These are phyloP conservation scores for Aristolochia fimbriata DNA, from an alignment of 164 flowering plant species.

Conservation along the genomic window DNA sequence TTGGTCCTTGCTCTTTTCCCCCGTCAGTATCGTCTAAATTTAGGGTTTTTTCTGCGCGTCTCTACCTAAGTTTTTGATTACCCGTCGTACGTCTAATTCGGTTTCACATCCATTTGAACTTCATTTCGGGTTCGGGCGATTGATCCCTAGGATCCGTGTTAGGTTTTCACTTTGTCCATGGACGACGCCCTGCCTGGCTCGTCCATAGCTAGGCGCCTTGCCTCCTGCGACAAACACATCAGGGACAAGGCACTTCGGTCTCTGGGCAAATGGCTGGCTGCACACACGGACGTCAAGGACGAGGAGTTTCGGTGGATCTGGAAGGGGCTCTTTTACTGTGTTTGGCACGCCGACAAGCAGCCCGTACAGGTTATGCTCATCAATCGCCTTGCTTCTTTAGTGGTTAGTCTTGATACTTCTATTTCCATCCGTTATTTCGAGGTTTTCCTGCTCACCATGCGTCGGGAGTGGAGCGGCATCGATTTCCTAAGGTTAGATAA, in stretches of 20 bases:
- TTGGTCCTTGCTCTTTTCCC: too few relatives aligned
- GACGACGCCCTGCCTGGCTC: constrained; percentile 9
- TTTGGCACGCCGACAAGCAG: constrained; percentile 29
- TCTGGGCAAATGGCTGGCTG: constrained; percentile 48
- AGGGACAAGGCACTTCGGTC: constrained; percentile 39
- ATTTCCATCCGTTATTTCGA: constrained; percentile 48
- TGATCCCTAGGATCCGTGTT: background rate
- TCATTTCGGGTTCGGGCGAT: background rate
- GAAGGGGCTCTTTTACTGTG: constrained; percentile 86
- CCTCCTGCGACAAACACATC: constrained; percentile 44
- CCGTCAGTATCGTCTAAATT: too few relatives aligned
- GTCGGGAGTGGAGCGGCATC: constrained; percentile 93
- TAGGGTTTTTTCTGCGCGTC: too few relatives aligned
- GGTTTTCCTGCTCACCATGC: constrained; percentile 55
- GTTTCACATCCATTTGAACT: too few relatives aligned
- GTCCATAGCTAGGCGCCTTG: constrained; percentile 45
- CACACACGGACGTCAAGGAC: constrained; percentile 34
- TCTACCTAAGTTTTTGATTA: too few relatives aligned
- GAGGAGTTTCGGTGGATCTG: constrained; percentile 66
- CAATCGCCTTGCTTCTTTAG: constrained; percentile 38
- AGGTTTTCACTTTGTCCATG: constrained; percentile 3
- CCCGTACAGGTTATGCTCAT: constrained; percentile 43
- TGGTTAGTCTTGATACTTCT: constrained; percentile 22
- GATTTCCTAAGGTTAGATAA: constrained; percentile 75
- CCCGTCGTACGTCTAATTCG: too few relatives aligned